Conservation (phyloP, 176 grass and related monocot species). For the Paspalum notatum region DNA sequence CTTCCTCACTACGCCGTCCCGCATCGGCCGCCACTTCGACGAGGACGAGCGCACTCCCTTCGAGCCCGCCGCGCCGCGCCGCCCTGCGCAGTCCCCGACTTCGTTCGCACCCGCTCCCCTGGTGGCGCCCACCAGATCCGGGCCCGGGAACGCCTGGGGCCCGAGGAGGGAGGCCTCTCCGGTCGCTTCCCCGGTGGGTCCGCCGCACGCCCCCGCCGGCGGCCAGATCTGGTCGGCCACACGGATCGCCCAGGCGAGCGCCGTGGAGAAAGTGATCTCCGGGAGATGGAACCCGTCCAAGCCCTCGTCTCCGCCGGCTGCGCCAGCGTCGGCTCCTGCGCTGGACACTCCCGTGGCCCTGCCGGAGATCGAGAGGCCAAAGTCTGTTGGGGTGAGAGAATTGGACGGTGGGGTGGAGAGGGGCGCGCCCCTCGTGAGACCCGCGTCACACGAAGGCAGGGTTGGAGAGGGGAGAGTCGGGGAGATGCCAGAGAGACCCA, state of each 20-base stretch:
- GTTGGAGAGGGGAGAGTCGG: constrained; percentile 45
- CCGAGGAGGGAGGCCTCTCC: constrained; percentile 59
- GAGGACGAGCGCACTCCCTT: constrained; percentile 98
- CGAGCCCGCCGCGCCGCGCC: constrained; percentile 55
- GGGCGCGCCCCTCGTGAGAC: constrained; percentile 49
- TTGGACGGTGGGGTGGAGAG: constrained; percentile 49
- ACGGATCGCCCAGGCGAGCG: constrained; percentile 90
- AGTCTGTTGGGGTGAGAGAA: constrained; percentile 55
- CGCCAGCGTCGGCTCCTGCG: constrained; percentile 26
- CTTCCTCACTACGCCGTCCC: constrained; percentile 54
- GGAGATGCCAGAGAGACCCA: constrained; percentile 66
- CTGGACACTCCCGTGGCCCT: constrained; percentile 36
- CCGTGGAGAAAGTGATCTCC: constrained; percentile 96
- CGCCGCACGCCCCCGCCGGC: constrained; percentile 7
- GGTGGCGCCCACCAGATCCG: constrained; percentile 52
- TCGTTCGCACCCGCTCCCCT: constrained; percentile 26
- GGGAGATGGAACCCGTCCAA: constrained; percentile 73
- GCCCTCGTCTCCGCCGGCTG: constrained; percentile 52
- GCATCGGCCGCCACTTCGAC: constrained; percentile 91
- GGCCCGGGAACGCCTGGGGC: constrained; percentile 65
- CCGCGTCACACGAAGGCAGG: constrained; percentile 68
- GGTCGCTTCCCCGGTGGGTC: constrained; percentile 32
- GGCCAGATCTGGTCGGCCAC: constrained; percentile 80
- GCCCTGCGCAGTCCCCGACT: constrained; percentile 34
- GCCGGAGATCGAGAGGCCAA: constrained; percentile 57